Evolutionary conservation across 306 rosid genomes (phyloP), one percentile per base, ranked within the genome.

Genomic region (Senna tora): DNA sequence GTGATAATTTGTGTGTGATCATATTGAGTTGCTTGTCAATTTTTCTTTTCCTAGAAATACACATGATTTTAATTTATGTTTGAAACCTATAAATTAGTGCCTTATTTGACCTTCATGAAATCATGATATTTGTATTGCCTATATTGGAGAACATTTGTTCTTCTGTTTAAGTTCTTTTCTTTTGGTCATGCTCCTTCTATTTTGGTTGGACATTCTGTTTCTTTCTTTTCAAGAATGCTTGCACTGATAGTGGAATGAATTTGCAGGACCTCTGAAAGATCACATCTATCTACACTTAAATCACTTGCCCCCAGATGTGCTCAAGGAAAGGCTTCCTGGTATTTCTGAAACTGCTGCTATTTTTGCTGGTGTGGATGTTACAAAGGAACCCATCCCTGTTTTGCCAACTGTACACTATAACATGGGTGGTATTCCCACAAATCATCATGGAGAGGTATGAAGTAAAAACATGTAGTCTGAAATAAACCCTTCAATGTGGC

Each of bases 311-410:
- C 99, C 99, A 17, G 99, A 94, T 61, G 96, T 94, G 67, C 93
- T 94, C 51, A 91, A 86, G 88, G 99, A 94, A 88, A 91, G 99
- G 81, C 97, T 94, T 73, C 99, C 99, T 71, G 97, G 99, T 72
- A 94, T 94, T 75, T 94, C 97, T 58, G 99, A 94, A 89, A 94
- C 99, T 74, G 99, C 99, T 69, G 99, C 99, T 77, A 94, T 94
- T 75, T 94, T 94, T 85, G 96, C 99, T 71, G 99, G 97, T 9
- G 99, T 94, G 52, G 99, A 94, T 85, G 99, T 94, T 61, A 94
- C 97, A 12, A 89, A 94, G 80, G 96, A 94, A 78, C 99, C 99
- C 38, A 91, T 94, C 77, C 99, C 99, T 51, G 99, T 94, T 74
- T 80, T 94, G 81, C 97, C 99, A 57, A 94, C 99, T 2, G 99